Conservation (phyloP, 805 yeast genomes). For the Metschnikowia kunwiensis region DNA sequence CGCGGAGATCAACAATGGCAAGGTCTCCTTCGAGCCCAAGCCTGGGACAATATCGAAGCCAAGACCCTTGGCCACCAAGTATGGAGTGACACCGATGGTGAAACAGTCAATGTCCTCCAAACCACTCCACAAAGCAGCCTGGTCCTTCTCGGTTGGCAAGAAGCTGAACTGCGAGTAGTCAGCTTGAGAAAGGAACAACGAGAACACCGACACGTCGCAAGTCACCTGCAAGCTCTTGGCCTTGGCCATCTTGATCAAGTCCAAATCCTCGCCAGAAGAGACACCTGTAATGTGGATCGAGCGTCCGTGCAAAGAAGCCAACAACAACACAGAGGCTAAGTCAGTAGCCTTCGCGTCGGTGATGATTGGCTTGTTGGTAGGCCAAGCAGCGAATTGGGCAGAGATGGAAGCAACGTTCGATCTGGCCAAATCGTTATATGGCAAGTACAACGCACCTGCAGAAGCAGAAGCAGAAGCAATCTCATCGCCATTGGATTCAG, state of each 20-base stretch:
- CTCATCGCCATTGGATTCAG: slow-evolving; percentile 60
- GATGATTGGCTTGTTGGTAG: slow-evolving; percentile 74
- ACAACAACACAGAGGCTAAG: slow-evolving; percentile 83
- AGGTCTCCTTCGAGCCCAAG: slow-evolving; percentile 72
- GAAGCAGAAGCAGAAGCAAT: slow-evolving; percentile 58
- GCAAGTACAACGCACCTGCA: slow-evolving; percentile 79
- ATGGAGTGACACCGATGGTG: slow-evolving; percentile 79
- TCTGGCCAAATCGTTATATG: slow-evolving; percentile 68
- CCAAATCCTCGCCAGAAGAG: slow-evolving; percentile 74
- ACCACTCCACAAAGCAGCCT: slow-evolving; percentile 75
- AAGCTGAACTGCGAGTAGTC: slow-evolving; percentile 68
- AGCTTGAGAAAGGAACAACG: slow-evolving; percentile 71
- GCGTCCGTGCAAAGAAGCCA: slow-evolving; percentile 84
- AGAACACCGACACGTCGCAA: slow-evolving; percentile 80
- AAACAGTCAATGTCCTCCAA: slow-evolving; percentile 76
- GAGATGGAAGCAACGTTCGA: slow-evolving; percentile 76
- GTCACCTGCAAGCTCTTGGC: slow-evolving; percentile 79
- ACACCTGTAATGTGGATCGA: slow-evolving; percentile 88
- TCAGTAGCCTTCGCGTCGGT: slow-evolving; percentile 92
- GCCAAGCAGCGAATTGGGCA: slow-evolving; percentile 81
- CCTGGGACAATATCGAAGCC: slow-evolving; percentile 65
- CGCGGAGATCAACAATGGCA: slow-evolving; percentile 80
- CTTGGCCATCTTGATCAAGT: slow-evolving; percentile 80
- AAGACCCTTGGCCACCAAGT: slow-evolving; percentile 61
- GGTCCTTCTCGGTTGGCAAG: slow-evolving; percentile 80